Base-by-base conservation (phyloP, 371 early-diverging fungal species). In the Cokeromyces recurvatus region DNA sequence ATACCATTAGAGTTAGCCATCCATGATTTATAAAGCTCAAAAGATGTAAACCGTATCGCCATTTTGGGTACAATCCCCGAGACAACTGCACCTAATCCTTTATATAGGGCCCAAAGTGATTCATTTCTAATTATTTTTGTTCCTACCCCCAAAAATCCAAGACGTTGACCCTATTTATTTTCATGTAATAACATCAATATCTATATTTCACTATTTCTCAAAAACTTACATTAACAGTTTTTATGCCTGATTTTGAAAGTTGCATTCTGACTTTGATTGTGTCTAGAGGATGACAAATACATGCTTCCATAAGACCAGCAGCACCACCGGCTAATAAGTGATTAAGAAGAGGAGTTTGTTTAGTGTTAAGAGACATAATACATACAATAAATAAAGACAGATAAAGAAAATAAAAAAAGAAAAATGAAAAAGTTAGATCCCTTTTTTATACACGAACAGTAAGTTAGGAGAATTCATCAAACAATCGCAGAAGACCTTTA, bases 61-160 rank as follows among this genome's bases (percentile, higher is more conserved):
- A 96, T 96, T 76, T 97, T 97, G 49, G 98, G 98, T 8, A 97
- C 95, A 57, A 97, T 97, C 45, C 97, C 97, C 11, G 92, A 75
- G 5, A 94, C 90, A 11, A 97, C 97, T 16, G 98, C 96, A 39
- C 96, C 96, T 6, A 97, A 83, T 48, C 98, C 98, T 79, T 97
- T 96, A 82, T 97, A 97, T 14, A 97, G 81, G 0, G 93, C 91
- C 45, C 89, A 70, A 34, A 89, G 75, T 10, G 94, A 92, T 58
- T 97, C 98, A 56, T 85, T 89, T 65, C 81, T 76, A 7, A 90
- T 83, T 43, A 97, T 97, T 48, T 81, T 78, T n/a, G 78, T 55
- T 25, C 95, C 96, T 14, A 91, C 91, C 15, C 84, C 83, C 20
- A 95, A 49, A 64, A 97, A 95, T 41, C 84, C 75, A 23, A 77